Conservation (phyloP, 1,284 basidiomycete genomes). For the Ganoderma resinaceum region DNA sequence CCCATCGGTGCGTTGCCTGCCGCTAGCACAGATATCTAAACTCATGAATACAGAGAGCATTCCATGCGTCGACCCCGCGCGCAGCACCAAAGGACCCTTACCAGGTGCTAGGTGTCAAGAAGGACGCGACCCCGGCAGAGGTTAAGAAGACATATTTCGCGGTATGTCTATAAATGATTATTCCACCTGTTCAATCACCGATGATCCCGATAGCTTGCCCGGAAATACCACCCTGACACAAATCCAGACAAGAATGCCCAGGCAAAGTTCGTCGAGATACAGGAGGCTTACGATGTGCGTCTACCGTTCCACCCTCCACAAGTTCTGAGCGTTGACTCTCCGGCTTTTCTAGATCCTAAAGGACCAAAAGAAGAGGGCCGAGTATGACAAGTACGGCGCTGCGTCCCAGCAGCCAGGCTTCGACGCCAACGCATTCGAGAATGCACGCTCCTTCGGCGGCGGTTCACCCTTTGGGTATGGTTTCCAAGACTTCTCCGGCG, state of each 20-base stretch:
- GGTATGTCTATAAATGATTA: constrained; percentile 53
- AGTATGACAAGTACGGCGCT: constrained; percentile 96
- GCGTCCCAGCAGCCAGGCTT: constrained; percentile 95
- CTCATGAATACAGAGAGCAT: constrained; percentile 59
- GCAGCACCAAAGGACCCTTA: constrained; percentile 90
- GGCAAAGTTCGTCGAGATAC: constrained; percentile 96
- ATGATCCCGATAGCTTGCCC: constrained; percentile 75
- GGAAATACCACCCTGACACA: constrained; percentile 98
- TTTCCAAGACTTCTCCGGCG: constrained; percentile 72
- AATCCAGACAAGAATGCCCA: constrained; percentile 93
- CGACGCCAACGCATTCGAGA: constrained; percentile 82
- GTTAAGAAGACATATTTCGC: constrained; percentile 98
- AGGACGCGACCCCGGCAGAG: constrained; percentile 85
- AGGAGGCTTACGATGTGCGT: constrained; percentile 94
- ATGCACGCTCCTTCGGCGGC: constrained; percentile 51
- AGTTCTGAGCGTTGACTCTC: constrained; percentile 22
- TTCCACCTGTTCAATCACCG: constrained; percentile 1
- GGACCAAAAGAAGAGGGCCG: constrained; percentile 91
- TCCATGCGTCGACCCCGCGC: constrained; percentile 73
- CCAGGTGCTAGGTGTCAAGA: constrained; percentile 85
- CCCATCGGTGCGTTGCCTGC: constrained; percentile 19
- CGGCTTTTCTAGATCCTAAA: constrained; percentile 73
- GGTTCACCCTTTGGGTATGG: constrained; percentile 70
- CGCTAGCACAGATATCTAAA: neutral
- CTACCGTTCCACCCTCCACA: constrained; percentile 13